phyloP scores from a whole-genome alignment of 495 filamentous ascomycete genomes.

The Aspergillus kassunensis region DNA sequence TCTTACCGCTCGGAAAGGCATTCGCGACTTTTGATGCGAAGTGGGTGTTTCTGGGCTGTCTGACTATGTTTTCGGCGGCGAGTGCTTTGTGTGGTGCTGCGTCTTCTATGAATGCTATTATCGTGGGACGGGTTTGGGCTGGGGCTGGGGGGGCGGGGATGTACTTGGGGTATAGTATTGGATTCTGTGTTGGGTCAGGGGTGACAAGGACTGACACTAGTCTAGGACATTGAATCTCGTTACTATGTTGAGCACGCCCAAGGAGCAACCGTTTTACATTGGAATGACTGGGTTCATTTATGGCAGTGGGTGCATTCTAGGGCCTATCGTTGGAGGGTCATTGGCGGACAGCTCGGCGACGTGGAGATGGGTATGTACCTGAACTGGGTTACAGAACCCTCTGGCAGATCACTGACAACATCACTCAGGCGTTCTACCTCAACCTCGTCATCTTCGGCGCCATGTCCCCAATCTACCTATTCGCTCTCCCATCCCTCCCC shows the following conservation, averaged over 20 bases:
- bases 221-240: no score
- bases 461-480: conserved; percentile 51
- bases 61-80: conserved; percentile 44
- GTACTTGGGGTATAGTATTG: conserved; percentile 42
- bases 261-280: background rate
- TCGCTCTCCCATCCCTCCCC: conserved; percentile 46
- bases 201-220: no score
- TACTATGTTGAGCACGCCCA: no score
- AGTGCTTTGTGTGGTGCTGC: conserved; percentile 51
- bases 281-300: conserved; percentile 28
- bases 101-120: conserved; percentile 42
- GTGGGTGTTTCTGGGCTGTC: conserved; percentile 44
- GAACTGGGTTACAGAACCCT: no score
- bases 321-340: conserved; percentile 38
- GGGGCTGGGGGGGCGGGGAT: conserved; percentile 46
- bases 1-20: conserved; percentile 28
- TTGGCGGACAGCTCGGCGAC: conserved; percentile 17
- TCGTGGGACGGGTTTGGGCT: conserved; percentile 42
- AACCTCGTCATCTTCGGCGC: conserved; percentile 52
- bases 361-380: no score
- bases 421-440: conserved; percentile 42
- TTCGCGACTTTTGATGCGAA: conserved; percentile 43
- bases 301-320: conserved; percentile 45
- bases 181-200: no score
- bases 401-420: no score